phyloP scores from a whole-genome alignment of 345 rosid genomes.

The Bretschneidera sinensis region DNA sequence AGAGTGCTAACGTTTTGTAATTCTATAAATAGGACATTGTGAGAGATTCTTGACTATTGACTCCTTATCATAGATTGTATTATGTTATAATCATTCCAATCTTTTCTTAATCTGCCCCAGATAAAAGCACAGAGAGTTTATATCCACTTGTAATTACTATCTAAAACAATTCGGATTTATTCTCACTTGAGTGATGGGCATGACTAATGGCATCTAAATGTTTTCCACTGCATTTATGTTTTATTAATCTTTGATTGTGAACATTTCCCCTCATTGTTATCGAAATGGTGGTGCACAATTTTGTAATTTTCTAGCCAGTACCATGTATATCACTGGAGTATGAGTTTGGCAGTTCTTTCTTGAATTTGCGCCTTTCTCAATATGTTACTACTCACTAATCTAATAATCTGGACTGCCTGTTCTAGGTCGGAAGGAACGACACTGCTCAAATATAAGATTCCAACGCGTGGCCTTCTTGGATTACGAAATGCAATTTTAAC shows the following conservation, averaged over 20 bases:
- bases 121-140: too few relatives aligned
- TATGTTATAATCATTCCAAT: too few relatives aligned
- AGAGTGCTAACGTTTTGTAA: too few relatives aligned
- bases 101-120: neutral
- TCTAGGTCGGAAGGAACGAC: slow-evolving; percentile 85
- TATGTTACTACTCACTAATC: neutral
- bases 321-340: neutral
- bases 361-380: neutral
- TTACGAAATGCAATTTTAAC: slow-evolving; percentile 93
- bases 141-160: neutral
- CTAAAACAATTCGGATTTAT: neutral
- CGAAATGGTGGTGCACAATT: neutral
- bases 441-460: slow-evolving; percentile 74
- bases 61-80: too few relatives aligned
- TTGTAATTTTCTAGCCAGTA: neutral
- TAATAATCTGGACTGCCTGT: slow-evolving; percentile 8
- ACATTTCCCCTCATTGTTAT: neutral
- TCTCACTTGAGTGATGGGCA: neutral
- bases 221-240: neutral
- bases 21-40: too few relatives aligned
- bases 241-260: neutral
- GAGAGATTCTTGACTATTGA: too few relatives aligned
- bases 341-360: slow-evolving; percentile 3
- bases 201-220: neutral
- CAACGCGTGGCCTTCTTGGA: slow-evolving; percentile 98